Percentiles rank a stretch among this genome's conserved stretches.
Evolutionary conservation across 768 basidiomycete species (phyloP).

Genomic region (Scleroderma citrinum): DNA sequence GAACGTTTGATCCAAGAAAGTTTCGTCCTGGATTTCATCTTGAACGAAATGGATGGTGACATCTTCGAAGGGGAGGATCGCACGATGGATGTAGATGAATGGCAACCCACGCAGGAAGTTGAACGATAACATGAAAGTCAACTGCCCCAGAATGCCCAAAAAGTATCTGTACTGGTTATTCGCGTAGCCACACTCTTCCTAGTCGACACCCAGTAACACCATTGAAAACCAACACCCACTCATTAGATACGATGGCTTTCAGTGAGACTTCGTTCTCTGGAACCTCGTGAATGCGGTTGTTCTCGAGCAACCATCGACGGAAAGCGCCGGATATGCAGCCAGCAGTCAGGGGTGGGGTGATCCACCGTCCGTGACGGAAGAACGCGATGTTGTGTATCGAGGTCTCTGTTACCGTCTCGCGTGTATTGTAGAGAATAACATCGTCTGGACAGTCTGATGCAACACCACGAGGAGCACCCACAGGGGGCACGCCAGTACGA

Average conservation of each 20-base stretch:
- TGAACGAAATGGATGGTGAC: slow-evolving; percentile 84
- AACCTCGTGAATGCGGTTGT: slow-evolving; percentile 50
- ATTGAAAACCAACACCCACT: slow-evolving; percentile 67
- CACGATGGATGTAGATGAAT: slow-evolving; percentile 35
- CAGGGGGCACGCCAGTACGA: slow-evolving; percentile 42
- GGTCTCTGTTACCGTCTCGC: slow-evolving; percentile 52
- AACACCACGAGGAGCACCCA: slow-evolving; percentile 5
- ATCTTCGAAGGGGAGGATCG: slow-evolving; percentile 48
- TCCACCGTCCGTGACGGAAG: slow-evolving; percentile 49
- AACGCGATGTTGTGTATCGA: slow-evolving; percentile 72
- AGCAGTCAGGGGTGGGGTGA: slow-evolving; percentile 53
- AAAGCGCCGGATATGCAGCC: slow-evolving; percentile 73
- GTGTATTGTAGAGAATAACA: slow-evolving; percentile 57
- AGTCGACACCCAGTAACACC: slow-evolving; percentile 65
- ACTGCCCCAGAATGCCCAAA: not conserved
- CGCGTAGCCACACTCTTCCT: slow-evolving; percentile 28
- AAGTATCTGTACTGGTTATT: slow-evolving; percentile 10
- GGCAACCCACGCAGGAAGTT: not conserved
- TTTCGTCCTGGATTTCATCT: slow-evolving; percentile 87
- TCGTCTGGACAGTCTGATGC: slow-evolving; percentile 34
- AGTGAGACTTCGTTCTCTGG: slow-evolving; percentile 36
- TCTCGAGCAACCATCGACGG: slow-evolving; percentile 62
- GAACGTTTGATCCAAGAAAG: slow-evolving; percentile 91
- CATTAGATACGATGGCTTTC: slow-evolving; percentile 43
- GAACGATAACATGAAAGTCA: not conserved